Evolutionary conservation across 108 stramenopile species (phyloP), one percentile per base, ranked within the genome.

Genomic region (Cyclotella cryptica): DNA sequence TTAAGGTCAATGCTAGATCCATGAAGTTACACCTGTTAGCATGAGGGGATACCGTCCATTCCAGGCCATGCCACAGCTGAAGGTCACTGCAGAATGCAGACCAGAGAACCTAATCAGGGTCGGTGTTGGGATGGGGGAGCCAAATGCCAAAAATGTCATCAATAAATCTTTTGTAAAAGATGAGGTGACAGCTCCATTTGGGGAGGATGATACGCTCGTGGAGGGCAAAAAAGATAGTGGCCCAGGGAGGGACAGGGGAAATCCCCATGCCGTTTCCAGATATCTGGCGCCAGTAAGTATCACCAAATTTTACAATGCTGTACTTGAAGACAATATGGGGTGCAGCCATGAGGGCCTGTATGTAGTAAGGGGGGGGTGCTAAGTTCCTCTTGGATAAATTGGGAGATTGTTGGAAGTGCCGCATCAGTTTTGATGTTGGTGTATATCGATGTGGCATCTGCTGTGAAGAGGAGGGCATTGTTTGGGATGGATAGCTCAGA

Each of bases 391-490:
- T 54, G 45, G 29, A 69, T 14, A 29, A 49, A 69, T 17, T 53
- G 17, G 29, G 52, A 17, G 21, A 69, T 51, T 21, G 1, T 1
- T 52, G 18, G 1, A 4, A 69, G 45, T 1, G 46, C 45, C 2
- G 30, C 21, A 30, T 29, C 52, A 14, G 67, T 69, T 30, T 69
- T 47, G 44, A 75, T 35, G 11, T 66, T 66, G 17, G 74, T 44
- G 24, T 66, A 75, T 22, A 52, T 65, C 40, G 49, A 4, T 44
- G 18, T 22, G 47, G 74, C 64, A 28, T 75, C 65, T 0, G 9
- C 18, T 0, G 74, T 66, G 10, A 75, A 66, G 46, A 75, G 40
- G 64, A 63, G 18, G 24, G 64, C 74, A 57, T 75, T 66, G 55
- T 64, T 40, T 3, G 64, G 64, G 45, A 75, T 46, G 2, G 7